phyloP scores from a whole-genome alignment of 2,329 filamentous ascomycete genomes.

The Arthrobotrys pseudoclavata region DNA sequence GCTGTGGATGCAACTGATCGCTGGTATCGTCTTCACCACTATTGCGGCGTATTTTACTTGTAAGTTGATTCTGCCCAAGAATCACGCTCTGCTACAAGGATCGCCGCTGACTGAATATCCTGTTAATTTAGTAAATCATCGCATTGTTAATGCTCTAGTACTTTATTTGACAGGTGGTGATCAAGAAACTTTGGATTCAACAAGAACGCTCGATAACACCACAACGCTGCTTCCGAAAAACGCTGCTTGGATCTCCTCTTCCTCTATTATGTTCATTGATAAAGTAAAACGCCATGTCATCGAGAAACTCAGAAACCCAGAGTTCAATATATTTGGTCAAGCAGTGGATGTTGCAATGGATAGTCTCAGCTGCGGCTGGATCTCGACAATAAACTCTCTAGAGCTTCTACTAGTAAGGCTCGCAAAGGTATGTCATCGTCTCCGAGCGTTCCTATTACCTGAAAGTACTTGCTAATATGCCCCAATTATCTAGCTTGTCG shows the following conservation, averaged over 20 bases:
- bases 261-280: constrained; percentile 53
- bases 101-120: not conserved
- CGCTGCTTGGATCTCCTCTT: constrained; percentile 44
- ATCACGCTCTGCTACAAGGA: not conserved
- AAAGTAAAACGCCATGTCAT: constrained; percentile 37
- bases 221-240: constrained; percentile 49
- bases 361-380: constrained; percentile 53
- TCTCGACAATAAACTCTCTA: constrained; percentile 44
- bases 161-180: constrained; percentile 45
- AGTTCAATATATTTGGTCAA: constrained; percentile 27
- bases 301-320: constrained; percentile 31
- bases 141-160: constrained; percentile 42
- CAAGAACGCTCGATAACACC: constrained; percentile 39
- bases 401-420: constrained; percentile 32
- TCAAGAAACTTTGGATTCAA: constrained; percentile 30
- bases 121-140: constrained; percentile 47
- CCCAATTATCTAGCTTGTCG: constrained; percentile 29
- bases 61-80: constrained; percentile 6
- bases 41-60: constrained; percentile 49
- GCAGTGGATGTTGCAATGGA: constrained; percentile 51
- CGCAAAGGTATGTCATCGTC: constrained; percentile 37
- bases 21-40: constrained; percentile 48
- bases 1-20: constrained; percentile 57
- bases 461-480: not conserved
- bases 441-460: not conserved